These are phyloP conservation scores for Kodamaea suecica DNA, from an alignment of 1,139 yeast species.

Conservation along the genomic window DNA sequence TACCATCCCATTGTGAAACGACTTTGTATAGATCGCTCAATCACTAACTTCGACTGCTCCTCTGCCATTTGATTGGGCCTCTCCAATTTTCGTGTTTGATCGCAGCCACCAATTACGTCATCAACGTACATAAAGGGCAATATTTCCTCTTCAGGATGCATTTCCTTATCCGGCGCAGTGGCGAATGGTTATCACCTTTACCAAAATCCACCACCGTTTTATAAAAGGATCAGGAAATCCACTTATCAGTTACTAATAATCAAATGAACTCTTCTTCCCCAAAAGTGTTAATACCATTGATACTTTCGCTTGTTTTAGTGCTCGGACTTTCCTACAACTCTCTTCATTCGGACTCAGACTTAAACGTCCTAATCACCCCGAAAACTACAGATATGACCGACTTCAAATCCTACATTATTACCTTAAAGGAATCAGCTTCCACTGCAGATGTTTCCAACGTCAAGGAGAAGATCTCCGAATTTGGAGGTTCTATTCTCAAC, in stretches of 20 bases:
- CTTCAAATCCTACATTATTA: conserved; percentile 35
- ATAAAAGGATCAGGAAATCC: conserved; percentile 2
- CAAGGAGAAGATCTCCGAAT: conserved; percentile 32
- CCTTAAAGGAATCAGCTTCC: conserved; percentile 35
- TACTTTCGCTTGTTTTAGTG: conserved; percentile 6
- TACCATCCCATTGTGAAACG: conserved; percentile 2
- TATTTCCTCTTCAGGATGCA: no score
- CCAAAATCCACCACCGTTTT: no score
- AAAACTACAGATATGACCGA: conserved; percentile 13
- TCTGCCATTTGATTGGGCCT: no score
- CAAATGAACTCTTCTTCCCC: conserved; percentile 1
- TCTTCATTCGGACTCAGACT: not conserved
- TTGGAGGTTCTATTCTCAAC: conserved; percentile 64
- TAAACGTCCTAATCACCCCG: not conserved
- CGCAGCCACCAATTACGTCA: no score
- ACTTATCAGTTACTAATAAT: no score
- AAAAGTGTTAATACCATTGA: conserved; percentile 5
- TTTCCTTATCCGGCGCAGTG: no score
- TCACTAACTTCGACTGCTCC: no score
- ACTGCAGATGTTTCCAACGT: conserved; percentile 30
- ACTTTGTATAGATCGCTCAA: not conserved
- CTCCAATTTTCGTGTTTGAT: no score
- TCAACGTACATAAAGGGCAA: no score
- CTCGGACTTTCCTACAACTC: conserved; percentile 5
- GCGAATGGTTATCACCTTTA: no score